Base-by-base conservation (phyloP, 2,329 filamentous ascomycete species). In the Fusarium sp. region DNA sequence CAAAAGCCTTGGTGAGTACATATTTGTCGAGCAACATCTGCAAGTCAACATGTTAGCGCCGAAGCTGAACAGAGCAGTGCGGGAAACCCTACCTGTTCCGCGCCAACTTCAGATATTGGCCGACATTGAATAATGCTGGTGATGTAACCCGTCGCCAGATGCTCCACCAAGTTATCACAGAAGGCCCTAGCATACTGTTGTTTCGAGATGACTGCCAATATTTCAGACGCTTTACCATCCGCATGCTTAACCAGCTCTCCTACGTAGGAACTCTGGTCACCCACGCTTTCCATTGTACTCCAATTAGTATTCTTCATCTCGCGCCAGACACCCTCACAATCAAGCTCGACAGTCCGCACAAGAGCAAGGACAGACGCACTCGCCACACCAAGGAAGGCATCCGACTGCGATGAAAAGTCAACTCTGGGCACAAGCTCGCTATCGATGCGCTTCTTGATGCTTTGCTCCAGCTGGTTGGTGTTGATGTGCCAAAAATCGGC, bases 221-320 rank as follows among this genome's bases (percentile, higher is more conserved):
- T 90, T 69, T 95, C 91, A 25, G 84, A 83, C 13, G 90, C 85
- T 63, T 87, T 88, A 4, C 82, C 79, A 71, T 93, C 91, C 55
- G 96, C 83, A 53, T 88, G 86, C 47, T 83, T 84, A 42, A 97
- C 78, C 3, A 99, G 81, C 73, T 96, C 92, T 9, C 87, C 86
- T 23, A 98, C 92, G 69, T 97, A 99, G 0, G 90, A 88, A 76
- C 93, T 97, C 72, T 97, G 93, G 73, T 99, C 95, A 39, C 92
- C 92, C 4, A 97, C 95, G 57, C 85, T 90, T 68, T 98, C 95
- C 81, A 99, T 91, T 63, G 90, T 93, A 74, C 89, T 91, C 95
- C 95, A 99, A 44, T 93, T 91, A 1, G 90, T 96, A 72, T 97
- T 97, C 62, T 89, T 90, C 95, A 99, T 99, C 78, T 98, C 95